Percentiles rank a stretch among this genome's conserved stretches.
These are phyloP conservation scores for Fraxinus quadrangulata DNA, from an alignment of 257 asterid genomes.

Conservation along the genomic window DNA sequence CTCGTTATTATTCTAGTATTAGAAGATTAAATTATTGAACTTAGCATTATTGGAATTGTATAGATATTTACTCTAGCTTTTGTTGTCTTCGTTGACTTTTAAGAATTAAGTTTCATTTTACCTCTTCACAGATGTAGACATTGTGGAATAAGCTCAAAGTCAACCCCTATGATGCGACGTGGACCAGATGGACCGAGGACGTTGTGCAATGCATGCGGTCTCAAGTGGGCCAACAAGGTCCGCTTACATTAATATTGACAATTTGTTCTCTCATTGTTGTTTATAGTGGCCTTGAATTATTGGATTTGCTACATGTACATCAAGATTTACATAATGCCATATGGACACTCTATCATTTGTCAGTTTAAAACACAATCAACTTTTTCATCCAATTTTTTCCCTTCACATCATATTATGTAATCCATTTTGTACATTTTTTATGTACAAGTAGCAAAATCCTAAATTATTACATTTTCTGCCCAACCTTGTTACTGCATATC, in stretches of 20 bases:
- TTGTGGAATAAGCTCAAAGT: constrained; percentile 86
- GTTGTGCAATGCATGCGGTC: constrained; percentile 94
- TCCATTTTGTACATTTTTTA: too few relatives aligned
- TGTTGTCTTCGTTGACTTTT: constrained; percentile 14
- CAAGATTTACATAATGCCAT: too few relatives aligned
- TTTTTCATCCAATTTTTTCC: too few relatives aligned
- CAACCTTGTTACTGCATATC: background rate
- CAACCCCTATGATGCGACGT: constrained; percentile 99
- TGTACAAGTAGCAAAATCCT: too few relatives aligned
- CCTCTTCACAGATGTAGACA: constrained; percentile 68
- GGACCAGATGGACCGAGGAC: constrained; percentile 97
- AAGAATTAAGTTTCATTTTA: constrained; percentile 19
- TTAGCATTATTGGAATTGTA: constrained; percentile 15
- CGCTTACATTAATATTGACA: constrained; percentile 10
- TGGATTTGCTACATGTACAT: too few relatives aligned
- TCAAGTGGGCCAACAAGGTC: constrained; percentile 95
- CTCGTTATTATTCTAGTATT: constrained; percentile 11
- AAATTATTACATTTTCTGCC: background rate
- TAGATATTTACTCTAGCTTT: background rate
- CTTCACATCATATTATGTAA: too few relatives aligned
- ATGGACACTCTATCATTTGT: too few relatives aligned
- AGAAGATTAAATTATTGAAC: constrained; percentile 8
- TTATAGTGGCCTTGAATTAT: background rate
- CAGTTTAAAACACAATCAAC: too few relatives aligned
- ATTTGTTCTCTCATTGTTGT: constrained; percentile 10